Evolutionary conservation across 192 early-diverging fungal genomes (phyloP).

Genomic region (Mortierella claussenii): DNA sequence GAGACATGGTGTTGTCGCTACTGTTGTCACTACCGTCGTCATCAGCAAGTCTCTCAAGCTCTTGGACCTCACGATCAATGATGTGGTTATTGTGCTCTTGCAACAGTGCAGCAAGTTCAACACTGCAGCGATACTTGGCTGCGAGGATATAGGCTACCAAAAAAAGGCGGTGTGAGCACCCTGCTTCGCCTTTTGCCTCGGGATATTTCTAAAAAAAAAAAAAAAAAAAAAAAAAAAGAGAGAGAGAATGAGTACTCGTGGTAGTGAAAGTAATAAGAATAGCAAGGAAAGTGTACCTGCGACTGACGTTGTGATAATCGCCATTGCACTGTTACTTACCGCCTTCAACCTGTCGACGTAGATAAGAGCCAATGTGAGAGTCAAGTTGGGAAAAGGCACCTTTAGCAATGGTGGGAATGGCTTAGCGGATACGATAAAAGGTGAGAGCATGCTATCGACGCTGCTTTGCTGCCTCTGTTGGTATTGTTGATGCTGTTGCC

Average conservation of each 20-base stretch:
- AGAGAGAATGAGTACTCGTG: background rate
- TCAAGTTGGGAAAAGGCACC: slow-evolving; percentile 54
- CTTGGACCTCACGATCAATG: background rate
- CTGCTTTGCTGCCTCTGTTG: background rate
- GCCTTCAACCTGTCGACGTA: slow-evolving; percentile 61
- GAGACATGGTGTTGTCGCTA: background rate
- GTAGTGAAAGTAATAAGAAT: background rate
- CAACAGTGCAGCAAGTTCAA: slow-evolving; percentile 30
- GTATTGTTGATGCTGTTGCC: too few species aligned
- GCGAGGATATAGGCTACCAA: slow-evolving; percentile 63
- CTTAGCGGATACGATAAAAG: background rate
- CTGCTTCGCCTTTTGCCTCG: slow-evolving; percentile 55
- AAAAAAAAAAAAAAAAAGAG: background rate
- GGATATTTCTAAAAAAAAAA: slow-evolving; percentile 51
- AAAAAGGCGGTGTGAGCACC: slow-evolving; percentile 59
- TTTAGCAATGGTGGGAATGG: slow-evolving; percentile 21
- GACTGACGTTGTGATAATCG: too few species aligned
- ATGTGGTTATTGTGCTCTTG: background rate
- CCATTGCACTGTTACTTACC: too few species aligned
- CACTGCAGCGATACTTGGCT: slow-evolving; percentile 55
- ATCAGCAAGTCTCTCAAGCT: background rate
- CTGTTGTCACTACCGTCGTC: background rate
- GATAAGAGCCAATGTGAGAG: slow-evolving; percentile 57
- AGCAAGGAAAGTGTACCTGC: background rate
- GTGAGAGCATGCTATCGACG: background rate